phyloP scores from a whole-genome alignment of 2,329 filamentous ascomycete genomes.

The Fusarium sarcochroum region DNA sequence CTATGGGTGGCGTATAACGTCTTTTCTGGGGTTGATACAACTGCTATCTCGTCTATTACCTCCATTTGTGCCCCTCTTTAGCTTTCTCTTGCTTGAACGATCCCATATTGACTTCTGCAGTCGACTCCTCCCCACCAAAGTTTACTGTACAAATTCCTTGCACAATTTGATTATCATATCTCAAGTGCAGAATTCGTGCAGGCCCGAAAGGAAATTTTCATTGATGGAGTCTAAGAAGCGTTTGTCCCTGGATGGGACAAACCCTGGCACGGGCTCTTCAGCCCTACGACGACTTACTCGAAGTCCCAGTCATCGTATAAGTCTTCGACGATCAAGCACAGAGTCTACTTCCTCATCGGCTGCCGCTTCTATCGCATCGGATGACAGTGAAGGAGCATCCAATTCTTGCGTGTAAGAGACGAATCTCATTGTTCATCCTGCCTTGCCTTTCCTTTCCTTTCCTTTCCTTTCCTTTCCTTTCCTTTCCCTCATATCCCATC shows the following conservation, averaged over 20 bases:
- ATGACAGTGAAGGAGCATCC: slow-evolving; percentile 45
- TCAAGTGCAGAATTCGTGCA: not conserved
- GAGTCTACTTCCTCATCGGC: slow-evolving; percentile 49
- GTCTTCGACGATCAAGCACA: slow-evolving; percentile 51
- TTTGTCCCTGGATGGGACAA: slow-evolving; percentile 48
- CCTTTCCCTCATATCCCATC: slow-evolving; percentile 8
- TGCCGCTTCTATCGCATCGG: slow-evolving; percentile 45
- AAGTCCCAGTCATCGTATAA: slow-evolving; percentile 52
- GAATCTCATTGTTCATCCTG: slow-evolving; percentile 15
- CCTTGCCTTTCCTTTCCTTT: slow-evolving; percentile 5
- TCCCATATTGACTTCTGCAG: slow-evolving; percentile 1
- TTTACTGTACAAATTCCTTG: not conserved
- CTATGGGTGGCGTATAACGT: slow-evolving; percentile 44
- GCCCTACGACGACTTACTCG: slow-evolving; percentile 53
- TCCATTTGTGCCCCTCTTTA: slow-evolving; percentile 26
- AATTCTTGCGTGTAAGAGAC: slow-evolving; percentile 54
- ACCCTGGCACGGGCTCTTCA: slow-evolving; percentile 48
- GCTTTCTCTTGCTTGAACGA: slow-evolving; percentile 1
- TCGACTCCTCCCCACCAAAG: not conserved
- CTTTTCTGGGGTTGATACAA: slow-evolving; percentile 10
- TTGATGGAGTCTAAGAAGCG: slow-evolving; percentile 53
- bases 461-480: slow-evolving; percentile 1
- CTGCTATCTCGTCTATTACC: slow-evolving; percentile 21
- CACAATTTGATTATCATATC: not conserved
- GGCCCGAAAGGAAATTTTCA: not conserved